Conservation (phyloP, 768 basidiomycete species). For the Tubosaeta brunneosetosa region DNA sequence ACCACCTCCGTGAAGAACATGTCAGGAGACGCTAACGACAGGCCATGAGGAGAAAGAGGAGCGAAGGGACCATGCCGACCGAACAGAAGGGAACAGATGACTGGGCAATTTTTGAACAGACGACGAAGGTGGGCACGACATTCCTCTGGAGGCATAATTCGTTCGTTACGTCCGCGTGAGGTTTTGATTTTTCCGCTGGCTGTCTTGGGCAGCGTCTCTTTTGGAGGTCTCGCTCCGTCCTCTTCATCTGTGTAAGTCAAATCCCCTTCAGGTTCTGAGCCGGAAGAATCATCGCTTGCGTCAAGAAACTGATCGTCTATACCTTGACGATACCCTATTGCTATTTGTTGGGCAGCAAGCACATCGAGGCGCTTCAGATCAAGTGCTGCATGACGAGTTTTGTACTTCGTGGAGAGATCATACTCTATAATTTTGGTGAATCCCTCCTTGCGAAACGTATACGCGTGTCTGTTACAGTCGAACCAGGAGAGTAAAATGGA, state of each 20-base stretch:
- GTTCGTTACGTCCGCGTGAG: constrained; percentile 77
- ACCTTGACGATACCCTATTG: constrained; percentile 22
- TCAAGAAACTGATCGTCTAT: constrained; percentile 27
- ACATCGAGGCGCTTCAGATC: constrained; percentile 73
- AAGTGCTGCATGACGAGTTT: constrained; percentile 48
- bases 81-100: constrained; percentile 84
- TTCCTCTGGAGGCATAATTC: constrained; percentile 87
- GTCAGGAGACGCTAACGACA: constrained; percentile 76
- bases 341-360: constrained; percentile 43
- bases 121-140: constrained; percentile 90
- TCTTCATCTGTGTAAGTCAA: constrained; percentile 52
- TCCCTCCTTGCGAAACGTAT: constrained; percentile 92
- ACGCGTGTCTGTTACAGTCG: constrained; percentile 51
- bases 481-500: constrained; percentile 4
- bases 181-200: constrained; percentile 78
- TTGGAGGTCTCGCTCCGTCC: constrained; percentile 30
- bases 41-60: constrained; percentile 49
- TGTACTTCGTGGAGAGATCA: constrained; percentile 79
- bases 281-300: constrained; percentile 49
- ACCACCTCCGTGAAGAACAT: constrained; percentile 97
- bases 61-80: constrained; percentile 89
- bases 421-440: constrained; percentile 93
- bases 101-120: constrained; percentile 76
- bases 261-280: constrained; percentile 45
- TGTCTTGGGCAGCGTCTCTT: constrained; percentile 53